These are phyloP conservation scores for Binderoboletus segoi DNA, from an alignment of 1,284 basidiomycete species.

Conservation along the genomic window DNA sequence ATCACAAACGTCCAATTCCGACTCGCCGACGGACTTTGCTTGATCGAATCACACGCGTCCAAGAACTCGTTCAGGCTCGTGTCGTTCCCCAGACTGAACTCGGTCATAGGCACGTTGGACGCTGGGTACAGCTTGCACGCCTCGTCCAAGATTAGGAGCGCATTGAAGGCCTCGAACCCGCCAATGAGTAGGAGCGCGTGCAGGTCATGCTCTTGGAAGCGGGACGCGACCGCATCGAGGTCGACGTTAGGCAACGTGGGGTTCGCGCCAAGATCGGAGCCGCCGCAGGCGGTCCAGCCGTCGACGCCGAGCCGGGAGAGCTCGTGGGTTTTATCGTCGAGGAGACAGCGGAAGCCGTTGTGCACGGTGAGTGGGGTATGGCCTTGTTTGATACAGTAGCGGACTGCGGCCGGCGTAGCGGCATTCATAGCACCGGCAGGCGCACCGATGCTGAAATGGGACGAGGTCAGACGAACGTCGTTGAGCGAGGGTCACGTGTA, in stretches of 20 bases:
- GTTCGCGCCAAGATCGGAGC: conserved; percentile 98
- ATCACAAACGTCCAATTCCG: conserved; percentile 97
- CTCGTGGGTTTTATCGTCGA: conserved; percentile 86
- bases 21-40: conserved; percentile 95
- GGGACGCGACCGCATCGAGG: conserved; percentile 84
- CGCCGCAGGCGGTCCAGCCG: conserved; percentile 93
- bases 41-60: conserved; percentile 96
- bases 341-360: conserved; percentile 94
- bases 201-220: conserved; percentile 86
- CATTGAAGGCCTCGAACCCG: conserved; percentile 93
- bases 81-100: conserved; percentile 94
- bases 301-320: conserved; percentile 98
- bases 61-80: conserved; percentile 98
- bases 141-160: conserved; percentile 79
- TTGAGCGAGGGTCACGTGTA: neutral
- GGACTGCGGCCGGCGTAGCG: conserved; percentile 91
- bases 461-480: neutral
- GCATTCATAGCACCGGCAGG: conserved; percentile 99
- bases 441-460: conserved; percentile 76
- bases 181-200: conserved; percentile 90
- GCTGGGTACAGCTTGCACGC: conserved; percentile 83
- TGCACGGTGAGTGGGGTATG: conserved; percentile 90
- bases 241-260: conserved; percentile 85
- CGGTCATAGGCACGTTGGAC: conserved; percentile 94
- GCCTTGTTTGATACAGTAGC: conserved; percentile 91